A percentile compares a stretch with the other conserved stretches of the same genome.
phyloP scores from a whole-genome alignment of 192 early-diverging fungal genomes.

The Phlyctochytrium planicorne region DNA sequence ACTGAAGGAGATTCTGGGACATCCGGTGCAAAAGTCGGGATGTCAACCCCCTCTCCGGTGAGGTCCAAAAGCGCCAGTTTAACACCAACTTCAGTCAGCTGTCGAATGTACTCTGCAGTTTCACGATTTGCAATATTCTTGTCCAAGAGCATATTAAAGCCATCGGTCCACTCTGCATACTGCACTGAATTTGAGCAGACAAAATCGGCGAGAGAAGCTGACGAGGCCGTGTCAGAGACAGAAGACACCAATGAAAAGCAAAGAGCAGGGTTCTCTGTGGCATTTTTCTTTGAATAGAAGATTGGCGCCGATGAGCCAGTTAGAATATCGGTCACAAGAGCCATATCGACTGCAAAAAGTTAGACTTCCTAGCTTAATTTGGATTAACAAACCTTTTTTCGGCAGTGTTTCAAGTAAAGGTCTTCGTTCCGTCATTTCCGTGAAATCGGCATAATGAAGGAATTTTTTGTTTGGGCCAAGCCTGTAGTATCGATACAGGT shows the following conservation, averaged over 20 bases:
- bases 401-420: slow-evolving; percentile 44
- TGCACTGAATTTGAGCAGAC: slow-evolving; percentile 42
- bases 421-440: slow-evolving; percentile 34
- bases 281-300: slow-evolving; percentile 32
- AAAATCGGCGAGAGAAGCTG: slow-evolving; percentile 56
- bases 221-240: not conserved
- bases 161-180: slow-evolving; percentile 72
- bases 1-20: slow-evolving; percentile 18
- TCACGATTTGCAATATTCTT: slow-evolving; percentile 61
- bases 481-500: slow-evolving; percentile 55
- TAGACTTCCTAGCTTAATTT: not conserved
- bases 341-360: slow-evolving; percentile 48
- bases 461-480: slow-evolving; percentile 56
- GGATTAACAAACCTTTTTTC: slow-evolving; percentile 51
- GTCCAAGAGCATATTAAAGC: slow-evolving; percentile 70
- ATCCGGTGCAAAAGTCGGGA: slow-evolving; percentile 14
- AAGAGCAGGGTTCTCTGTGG: slow-evolving; percentile 30
- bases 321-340: slow-evolving; percentile 44
- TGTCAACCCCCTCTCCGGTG: slow-evolving; percentile 60
- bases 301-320: slow-evolving; percentile 35
- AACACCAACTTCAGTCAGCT: slow-evolving; percentile 67
- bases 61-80: slow-evolving; percentile 66
- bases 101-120: slow-evolving; percentile 62
- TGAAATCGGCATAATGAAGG: slow-evolving; percentile 69
- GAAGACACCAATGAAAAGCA: slow-evolving; percentile 52